Percentiles rank a stretch among this genome's conserved stretches.
Conservation (phyloP, 345 rosid genomes). For the Adansonia digitata region DNA sequence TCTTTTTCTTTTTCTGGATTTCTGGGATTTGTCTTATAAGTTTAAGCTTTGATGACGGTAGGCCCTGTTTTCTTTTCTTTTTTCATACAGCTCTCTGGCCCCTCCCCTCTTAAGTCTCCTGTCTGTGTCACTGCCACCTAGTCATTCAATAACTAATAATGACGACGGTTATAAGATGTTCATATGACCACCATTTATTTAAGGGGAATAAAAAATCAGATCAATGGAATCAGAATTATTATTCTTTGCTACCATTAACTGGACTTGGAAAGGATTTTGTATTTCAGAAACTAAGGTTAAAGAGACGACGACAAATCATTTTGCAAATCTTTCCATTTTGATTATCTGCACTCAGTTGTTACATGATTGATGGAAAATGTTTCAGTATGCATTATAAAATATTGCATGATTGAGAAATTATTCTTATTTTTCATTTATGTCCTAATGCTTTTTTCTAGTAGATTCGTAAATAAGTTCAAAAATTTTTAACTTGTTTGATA, state of each 20-base stretch:
- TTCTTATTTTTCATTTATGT: neutral
- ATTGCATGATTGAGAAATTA: neutral
- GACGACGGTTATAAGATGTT: neutral
- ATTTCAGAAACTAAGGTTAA: neutral
- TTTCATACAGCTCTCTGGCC: neutral
- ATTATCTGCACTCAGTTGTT: neutral
- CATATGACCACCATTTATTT: conserved; percentile 1
- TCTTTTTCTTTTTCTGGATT: conserved; percentile 20
- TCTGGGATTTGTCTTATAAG: conserved; percentile 20
- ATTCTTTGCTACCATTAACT: too few species aligned
- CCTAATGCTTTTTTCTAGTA: neutral
- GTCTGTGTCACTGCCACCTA: neutral
- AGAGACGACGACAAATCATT: conserved; percentile 3
- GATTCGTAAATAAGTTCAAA: neutral
- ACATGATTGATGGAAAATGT: conserved; percentile 1
- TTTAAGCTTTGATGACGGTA: conserved; percentile 7
- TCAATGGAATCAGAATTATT: too few species aligned
- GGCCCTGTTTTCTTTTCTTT: conserved; percentile 1
- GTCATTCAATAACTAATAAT: neutral
- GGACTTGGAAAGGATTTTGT: neutral
- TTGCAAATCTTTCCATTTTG: neutral
- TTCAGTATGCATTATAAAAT: neutral
- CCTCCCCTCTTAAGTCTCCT: conserved; percentile 2
- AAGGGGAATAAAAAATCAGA: neutral
- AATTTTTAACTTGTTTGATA: neutral